Evolutionary conservation across 768 basidiomycete genomes (phyloP).

Genomic region (Tylopilus subfusipes): DNA sequence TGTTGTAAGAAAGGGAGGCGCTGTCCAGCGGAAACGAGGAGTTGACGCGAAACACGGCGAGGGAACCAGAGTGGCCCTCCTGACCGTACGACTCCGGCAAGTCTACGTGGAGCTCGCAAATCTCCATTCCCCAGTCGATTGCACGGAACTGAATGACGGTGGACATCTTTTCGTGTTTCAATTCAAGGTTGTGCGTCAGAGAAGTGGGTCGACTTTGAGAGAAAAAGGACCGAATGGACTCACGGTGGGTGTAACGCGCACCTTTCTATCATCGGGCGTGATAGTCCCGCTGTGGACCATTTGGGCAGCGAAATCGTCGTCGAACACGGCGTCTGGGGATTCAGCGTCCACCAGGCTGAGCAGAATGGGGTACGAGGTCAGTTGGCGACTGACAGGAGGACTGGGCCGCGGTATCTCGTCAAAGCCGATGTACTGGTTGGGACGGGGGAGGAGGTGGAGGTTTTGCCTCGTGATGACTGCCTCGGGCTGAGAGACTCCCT

Average conservation of each 20-base stretch:
- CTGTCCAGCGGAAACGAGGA: conserved; percentile 9
- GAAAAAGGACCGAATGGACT: neutral
- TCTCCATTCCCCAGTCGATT: conserved; percentile 16
- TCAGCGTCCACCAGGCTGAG: conserved; percentile 11
- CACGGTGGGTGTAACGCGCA: conserved; percentile 5
- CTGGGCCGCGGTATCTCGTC: conserved; percentile 4
- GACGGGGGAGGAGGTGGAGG: conserved; percentile 5
- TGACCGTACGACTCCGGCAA: conserved; percentile 4
- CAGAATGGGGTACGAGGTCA: conserved; percentile 6
- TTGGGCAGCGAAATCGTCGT: conserved; percentile 1
- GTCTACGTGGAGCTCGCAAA: conserved; percentile 10
- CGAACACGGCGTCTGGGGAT: conserved; percentile 5
- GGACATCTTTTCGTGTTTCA: conserved; percentile 3
- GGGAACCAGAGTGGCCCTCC: conserved; percentile 1
- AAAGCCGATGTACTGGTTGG: conserved; percentile 11
- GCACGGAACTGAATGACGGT: conserved; percentile 15
- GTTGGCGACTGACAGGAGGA: neutral
- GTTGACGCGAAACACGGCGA: conserved; percentile 6
- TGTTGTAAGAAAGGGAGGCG: conserved; percentile 7
- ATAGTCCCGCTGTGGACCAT: conserved; percentile 11
- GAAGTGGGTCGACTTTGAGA: neutral
- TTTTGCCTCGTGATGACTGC: conserved; percentile 5
- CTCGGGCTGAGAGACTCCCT: neutral
- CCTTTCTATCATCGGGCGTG: conserved; percentile 6
- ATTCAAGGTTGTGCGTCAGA: neutral